Conservation (phyloP, 2,329 filamentous ascomycete species). For the Ophiosphaerella narmari region DNA sequence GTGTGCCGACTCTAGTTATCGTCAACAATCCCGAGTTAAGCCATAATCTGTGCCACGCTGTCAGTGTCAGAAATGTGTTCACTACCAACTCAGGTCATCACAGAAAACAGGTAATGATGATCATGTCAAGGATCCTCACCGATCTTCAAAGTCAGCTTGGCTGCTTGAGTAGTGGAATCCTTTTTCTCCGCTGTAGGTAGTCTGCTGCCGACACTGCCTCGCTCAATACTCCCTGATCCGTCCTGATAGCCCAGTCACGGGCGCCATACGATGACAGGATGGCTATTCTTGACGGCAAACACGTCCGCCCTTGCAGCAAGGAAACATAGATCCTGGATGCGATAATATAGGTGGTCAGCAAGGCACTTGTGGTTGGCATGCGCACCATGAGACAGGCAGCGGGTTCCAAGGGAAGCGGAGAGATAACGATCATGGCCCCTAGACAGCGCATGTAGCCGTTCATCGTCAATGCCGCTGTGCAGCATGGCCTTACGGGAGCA, state of each 20-base stretch:
- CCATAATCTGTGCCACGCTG: constrained; percentile 20
- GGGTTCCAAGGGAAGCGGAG: not conserved
- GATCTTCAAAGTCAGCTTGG: constrained; percentile 12
- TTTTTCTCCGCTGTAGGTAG: not conserved
- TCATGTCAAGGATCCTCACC: constrained; percentile 17
- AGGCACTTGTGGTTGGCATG: not conserved
- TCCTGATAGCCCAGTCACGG: not conserved
- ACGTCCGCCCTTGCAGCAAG: constrained; percentile 32
- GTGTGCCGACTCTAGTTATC: constrained; percentile 21
- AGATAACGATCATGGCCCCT: not conserved
- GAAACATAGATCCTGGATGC: constrained; percentile 3
- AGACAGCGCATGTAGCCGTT: not conserved
- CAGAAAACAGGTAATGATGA: not conserved
- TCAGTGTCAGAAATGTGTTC: constrained; percentile 4
- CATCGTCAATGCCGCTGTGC: not conserved
- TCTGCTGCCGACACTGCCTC: constrained; percentile 14
- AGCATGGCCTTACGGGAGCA: not conserved
- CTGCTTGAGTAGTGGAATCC: constrained; percentile 8
- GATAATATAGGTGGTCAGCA: not conserved
- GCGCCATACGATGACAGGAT: constrained; percentile 26
- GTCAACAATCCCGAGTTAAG: constrained; percentile 19
- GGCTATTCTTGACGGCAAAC: constrained; percentile 19
- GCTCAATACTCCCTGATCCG: constrained; percentile 22
- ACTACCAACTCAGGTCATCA: not conserved
- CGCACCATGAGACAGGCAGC: no score